A percentile compares a stretch with the other conserved stretches of the same genome.
Evolutionary conservation across 345 rosid species (phyloP).

Genomic region (Populus pruinosa): DNA sequence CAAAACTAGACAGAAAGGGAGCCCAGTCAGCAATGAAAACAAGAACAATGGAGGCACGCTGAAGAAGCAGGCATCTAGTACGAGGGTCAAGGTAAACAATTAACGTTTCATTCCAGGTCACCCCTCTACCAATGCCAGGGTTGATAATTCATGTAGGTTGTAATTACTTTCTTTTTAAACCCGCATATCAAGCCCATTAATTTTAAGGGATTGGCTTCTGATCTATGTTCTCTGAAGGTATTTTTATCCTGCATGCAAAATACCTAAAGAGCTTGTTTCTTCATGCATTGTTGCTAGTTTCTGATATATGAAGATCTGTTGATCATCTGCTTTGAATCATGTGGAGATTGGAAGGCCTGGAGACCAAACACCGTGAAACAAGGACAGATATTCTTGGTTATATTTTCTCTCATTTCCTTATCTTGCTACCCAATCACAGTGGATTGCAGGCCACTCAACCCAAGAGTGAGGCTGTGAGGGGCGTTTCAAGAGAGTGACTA

Average conservation of each 20-base stretch:
- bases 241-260: not conserved
- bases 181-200: not conserved
- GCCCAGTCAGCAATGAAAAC: not conserved
- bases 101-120: not conserved
- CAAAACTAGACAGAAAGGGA: not conserved
- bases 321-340: not conserved
- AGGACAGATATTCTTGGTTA: not conserved
- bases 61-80: not conserved
- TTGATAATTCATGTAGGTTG: not conserved
- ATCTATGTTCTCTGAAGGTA: not conserved
- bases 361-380: too few relatives aligned
- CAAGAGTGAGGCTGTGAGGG: too few relatives aligned
- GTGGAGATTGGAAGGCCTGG: not conserved
- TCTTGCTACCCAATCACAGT: too few relatives aligned
- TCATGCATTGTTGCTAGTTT: not conserved
- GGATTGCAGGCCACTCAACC: not conserved
- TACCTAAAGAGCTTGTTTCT: not conserved
- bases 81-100: slow-evolving; percentile 15
- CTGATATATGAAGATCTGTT: not conserved
- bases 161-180: not conserved
- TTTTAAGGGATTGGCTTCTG: not conserved
- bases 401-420: too few relatives aligned
- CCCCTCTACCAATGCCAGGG: not conserved
- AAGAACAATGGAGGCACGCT: not conserved
- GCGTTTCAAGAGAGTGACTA: too few relatives aligned